Conservation (phyloP, 805 yeast species). For the Clavispora phyllophila region DNA sequence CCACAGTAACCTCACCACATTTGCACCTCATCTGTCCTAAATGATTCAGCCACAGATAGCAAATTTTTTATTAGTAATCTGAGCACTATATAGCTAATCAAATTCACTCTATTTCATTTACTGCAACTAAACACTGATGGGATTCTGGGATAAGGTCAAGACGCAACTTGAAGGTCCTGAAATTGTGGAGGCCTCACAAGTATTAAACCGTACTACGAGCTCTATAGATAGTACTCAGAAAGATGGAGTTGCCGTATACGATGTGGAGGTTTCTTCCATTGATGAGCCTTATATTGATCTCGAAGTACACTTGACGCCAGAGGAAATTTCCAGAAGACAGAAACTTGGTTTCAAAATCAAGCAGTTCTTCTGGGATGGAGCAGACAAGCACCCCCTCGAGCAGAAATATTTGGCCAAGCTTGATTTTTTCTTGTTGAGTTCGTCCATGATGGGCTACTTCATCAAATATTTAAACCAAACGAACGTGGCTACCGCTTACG, state of each 20-base stretch:
- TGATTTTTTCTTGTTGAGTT: conserved; percentile 25
- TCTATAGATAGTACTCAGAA: neutral
- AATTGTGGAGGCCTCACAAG: conserved; percentile 2
- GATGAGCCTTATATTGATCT: conserved; percentile 7
- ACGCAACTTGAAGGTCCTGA: conserved; percentile 7
- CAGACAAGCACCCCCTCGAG: conserved; percentile 34
- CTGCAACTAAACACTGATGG: no score
- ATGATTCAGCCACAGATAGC: conserved; percentile 5
- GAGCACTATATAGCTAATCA: neutral
- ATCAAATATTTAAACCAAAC: conserved; percentile 16
- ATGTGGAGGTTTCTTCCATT: neutral
- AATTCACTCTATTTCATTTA: no score
- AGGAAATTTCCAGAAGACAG: conserved; percentile 17
- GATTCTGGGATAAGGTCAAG: neutral
- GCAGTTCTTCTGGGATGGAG: conserved; percentile 33
- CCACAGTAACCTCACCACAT: neutral
- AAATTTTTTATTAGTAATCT: neutral
- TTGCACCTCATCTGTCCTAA: neutral
- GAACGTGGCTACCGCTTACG: conserved; percentile 15
- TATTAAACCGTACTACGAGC: no score
- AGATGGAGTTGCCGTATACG: neutral
- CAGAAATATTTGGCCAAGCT: conserved; percentile 29
- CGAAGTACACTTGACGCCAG: conserved; percentile 9
- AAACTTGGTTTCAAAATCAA: conserved; percentile 19
- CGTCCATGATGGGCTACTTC: conserved; percentile 16